Evolutionary conservation across 2,329 filamentous ascomycete species (phyloP).

Genomic region (Aspergillus terreus): DNA sequence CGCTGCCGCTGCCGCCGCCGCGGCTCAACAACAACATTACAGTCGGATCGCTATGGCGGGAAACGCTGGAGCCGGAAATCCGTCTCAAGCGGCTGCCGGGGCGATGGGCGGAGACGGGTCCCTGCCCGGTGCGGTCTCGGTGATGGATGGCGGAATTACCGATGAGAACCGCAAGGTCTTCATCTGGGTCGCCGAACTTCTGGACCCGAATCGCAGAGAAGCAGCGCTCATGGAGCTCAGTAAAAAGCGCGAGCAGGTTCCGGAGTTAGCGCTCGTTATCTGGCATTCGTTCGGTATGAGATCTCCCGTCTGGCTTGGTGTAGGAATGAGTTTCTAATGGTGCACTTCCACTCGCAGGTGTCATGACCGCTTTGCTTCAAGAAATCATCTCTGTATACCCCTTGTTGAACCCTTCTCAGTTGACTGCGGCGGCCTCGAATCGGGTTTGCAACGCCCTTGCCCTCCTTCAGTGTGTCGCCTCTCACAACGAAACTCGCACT

Average conservation of each 20-base stretch:
- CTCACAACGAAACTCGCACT: slow-evolving; percentile 91
- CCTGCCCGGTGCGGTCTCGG: slow-evolving; percentile 30
- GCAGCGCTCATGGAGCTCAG: slow-evolving; percentile 90
- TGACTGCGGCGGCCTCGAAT: slow-evolving; percentile 96
- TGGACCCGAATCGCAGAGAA: slow-evolving; percentile 84
- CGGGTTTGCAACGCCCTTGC: slow-evolving; percentile 96
- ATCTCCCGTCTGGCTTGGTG: neutral
- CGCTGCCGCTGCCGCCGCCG: slow-evolving; percentile 36
- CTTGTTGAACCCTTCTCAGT: slow-evolving; percentile 89
- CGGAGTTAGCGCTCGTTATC: slow-evolving; percentile 88
- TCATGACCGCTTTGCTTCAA: slow-evolving; percentile 96
- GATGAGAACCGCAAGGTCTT: slow-evolving; percentile 94
- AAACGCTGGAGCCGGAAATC: slow-evolving; percentile 46
- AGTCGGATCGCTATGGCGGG: slow-evolving; percentile 68
- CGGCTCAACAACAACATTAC: slow-evolving; percentile 57
- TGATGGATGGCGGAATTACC: slow-evolving; percentile 65
- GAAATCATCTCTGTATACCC: slow-evolving; percentile 99
- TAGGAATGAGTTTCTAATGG: neutral
- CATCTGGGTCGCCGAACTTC: slow-evolving; percentile 84
- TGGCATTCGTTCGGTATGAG: slow-evolving; percentile 95
- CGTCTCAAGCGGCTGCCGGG: slow-evolving; percentile 36
- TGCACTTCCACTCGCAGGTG: slow-evolving; percentile 55
- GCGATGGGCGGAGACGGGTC: slow-evolving; percentile 46
- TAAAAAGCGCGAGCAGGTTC: slow-evolving; percentile 98
- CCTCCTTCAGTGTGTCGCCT: slow-evolving; percentile 92